Evolutionary conservation across 495 filamentous ascomycete species (phyloP), one percentile per base, ranked within the genome.

Genomic region (Hypoxylon rickii): DNA sequence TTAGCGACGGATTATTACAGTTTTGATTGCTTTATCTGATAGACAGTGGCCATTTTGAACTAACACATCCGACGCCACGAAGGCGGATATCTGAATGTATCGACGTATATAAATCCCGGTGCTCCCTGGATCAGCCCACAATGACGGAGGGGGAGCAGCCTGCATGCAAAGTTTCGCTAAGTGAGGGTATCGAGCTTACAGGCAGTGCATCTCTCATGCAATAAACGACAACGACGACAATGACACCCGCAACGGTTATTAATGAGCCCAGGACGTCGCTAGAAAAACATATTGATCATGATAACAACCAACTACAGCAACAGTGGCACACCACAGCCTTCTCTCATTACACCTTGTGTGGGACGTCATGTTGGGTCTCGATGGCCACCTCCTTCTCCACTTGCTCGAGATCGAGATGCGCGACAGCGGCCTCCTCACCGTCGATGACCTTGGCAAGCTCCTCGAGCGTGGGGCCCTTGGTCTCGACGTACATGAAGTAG

Each of bases 401-500:
- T 64, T 76, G 62, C 51, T 65, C 63, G 47, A 78, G 63, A 48
- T 75, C 63, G 39, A 78, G 26, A 39, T 66, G 65, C 19, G 66
- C 77, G 5, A 80, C 75, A 31, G 76, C 66, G 33, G 83, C 82
- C 0, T 73, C 68, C 10, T 84, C 78, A 24, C 83, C 82, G 43
- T 85, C 83, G 59, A 86, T 83, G 67, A 82, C 71, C 70, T 76
- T 78, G 50, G 76, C 79, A 5, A 88, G 80, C 69, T 86, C 85
- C 72, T 87, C 85, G 41, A 87, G 77, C 12, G 83, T 83, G 11
- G 79, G 79, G 43, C 83, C 82, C 53, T 77, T 78, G 38, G 84
- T 88, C 73, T 88, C 85, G 44, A 86, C 73, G 59, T 84, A 88
- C 73, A 83, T 82, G 73, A 83, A 81, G 73, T 78, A 87, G 39